A percentile compares a stretch with the other conserved stretches of the same genome.
phyloP scores from a whole-genome alignment of 306 rosid species.

The Prunus mume region DNA sequence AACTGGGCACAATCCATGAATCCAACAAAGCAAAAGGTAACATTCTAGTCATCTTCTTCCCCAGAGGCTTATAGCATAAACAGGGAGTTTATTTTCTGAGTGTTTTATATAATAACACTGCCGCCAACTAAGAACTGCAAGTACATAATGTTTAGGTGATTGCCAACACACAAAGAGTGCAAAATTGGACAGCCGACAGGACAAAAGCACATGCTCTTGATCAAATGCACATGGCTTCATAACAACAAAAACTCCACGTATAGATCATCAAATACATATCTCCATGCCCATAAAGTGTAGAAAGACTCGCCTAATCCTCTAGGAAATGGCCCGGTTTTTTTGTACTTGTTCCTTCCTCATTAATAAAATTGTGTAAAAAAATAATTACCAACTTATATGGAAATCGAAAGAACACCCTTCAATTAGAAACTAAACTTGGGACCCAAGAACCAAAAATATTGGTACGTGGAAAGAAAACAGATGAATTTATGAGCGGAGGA shows the following conservation, averaged over 20 bases:
- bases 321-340: no score
- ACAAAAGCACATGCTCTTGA: conserved; percentile 58
- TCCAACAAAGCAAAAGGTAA: neutral
- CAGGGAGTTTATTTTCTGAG: no score
- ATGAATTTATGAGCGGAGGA: neutral
- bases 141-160: conserved; percentile 49
- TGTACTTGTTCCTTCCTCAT: no score
- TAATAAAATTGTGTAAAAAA: no score
- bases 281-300: no score
- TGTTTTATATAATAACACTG: neutral
- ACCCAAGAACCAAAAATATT: neutral
- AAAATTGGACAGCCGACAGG: conserved; percentile 29
- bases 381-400: conserved; percentile 13
- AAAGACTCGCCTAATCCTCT: no score
- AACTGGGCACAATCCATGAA: conserved; percentile 6
- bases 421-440: neutral
- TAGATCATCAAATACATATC: conserved; percentile 14
- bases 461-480: neutral
- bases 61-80: neutral
- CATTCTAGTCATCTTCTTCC: neutral
- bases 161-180: conserved; percentile 45
- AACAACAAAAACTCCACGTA: conserved; percentile 23
- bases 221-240: conserved; percentile 60
- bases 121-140: neutral
- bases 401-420: neutral